These are phyloP conservation scores for Lonicera japonica DNA, from an alignment of 129 eudicot genomes.

Conservation along the genomic window DNA sequence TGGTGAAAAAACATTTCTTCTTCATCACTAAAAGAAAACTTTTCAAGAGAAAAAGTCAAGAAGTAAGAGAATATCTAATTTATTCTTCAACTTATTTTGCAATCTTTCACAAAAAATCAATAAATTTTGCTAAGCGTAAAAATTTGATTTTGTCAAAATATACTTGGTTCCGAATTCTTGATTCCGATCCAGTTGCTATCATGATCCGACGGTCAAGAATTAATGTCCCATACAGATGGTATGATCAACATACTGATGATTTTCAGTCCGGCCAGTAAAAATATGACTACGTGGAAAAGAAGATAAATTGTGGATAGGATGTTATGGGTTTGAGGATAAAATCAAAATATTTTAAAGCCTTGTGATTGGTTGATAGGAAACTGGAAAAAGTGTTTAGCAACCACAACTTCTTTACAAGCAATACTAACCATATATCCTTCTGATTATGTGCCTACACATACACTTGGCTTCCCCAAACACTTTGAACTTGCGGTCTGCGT, in stretches of 20 bases:
- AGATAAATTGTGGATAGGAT: conserved; percentile 16
- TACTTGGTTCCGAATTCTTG: not conserved
- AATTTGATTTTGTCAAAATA: too few relatives aligned
- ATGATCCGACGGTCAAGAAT: not conserved
- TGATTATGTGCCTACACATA: conserved; percentile 3
- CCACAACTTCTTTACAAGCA: conserved; percentile 13
- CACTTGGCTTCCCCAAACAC: not conserved
- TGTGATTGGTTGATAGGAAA: conserved; percentile 14
- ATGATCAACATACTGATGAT: not conserved
- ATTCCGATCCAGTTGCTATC: not conserved
- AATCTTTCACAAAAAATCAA: too few relatives aligned
- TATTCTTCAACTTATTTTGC: too few relatives aligned
- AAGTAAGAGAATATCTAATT: too few relatives aligned
- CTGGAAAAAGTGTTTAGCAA: not conserved
- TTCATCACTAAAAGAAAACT: too few relatives aligned
- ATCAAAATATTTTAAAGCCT: conserved; percentile 7
- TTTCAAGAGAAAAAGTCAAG: too few relatives aligned
- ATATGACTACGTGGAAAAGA: not conserved
- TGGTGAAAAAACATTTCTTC: too few relatives aligned
- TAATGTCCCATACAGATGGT: not conserved
- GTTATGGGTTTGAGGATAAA: not conserved
- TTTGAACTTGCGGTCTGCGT: not conserved
- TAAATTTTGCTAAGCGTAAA: too few relatives aligned
- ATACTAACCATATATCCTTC: conserved; percentile 5
- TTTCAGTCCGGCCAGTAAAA: not conserved